These are phyloP conservation scores for Xylaria sp. DNA, from an alignment of 2,329 filamentous ascomycete species.

Conservation along the genomic window DNA sequence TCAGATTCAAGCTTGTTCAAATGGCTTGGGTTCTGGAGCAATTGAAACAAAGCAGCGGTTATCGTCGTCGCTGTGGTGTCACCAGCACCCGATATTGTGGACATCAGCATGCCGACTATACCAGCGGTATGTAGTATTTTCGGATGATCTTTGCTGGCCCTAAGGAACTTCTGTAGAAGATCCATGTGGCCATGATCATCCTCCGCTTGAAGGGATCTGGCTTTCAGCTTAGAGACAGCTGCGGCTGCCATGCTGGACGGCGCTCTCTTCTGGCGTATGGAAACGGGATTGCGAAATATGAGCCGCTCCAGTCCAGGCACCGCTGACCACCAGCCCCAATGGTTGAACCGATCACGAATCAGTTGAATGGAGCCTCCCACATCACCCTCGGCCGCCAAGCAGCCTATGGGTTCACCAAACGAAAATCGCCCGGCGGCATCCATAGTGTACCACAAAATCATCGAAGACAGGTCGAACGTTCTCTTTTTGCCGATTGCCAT, in stretches of 20 bases:
- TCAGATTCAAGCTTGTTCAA: slow-evolving; percentile 54
- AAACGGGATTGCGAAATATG: slow-evolving; percentile 41
- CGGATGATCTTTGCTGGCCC: slow-evolving; percentile 39
- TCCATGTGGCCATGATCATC: not conserved
- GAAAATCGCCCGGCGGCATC: slow-evolving; percentile 42
- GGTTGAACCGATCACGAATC: slow-evolving; percentile 41
- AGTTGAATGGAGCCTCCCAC: slow-evolving; percentile 40
- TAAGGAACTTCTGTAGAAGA: slow-evolving; percentile 33
- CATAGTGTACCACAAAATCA: slow-evolving; percentile 41
- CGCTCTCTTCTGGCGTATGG: slow-evolving; percentile 27
- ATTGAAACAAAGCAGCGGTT: slow-evolving; percentile 27
- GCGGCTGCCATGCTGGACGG: slow-evolving; percentile 38
- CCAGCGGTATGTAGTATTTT: slow-evolving; percentile 37
- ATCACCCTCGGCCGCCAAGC: slow-evolving; percentile 38
- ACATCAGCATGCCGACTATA: slow-evolving; percentile 41
- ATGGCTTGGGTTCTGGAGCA: slow-evolving; percentile 62
- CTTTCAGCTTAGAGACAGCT: slow-evolving; percentile 11
- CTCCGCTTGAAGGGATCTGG: not conserved
- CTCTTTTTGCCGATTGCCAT: slow-evolving; percentile 29
- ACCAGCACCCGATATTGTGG: slow-evolving; percentile 43
- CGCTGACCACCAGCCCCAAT: slow-evolving; percentile 44
- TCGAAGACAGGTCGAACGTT: slow-evolving; percentile 38
- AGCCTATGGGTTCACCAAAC: slow-evolving; percentile 41
- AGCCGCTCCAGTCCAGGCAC: slow-evolving; percentile 41
- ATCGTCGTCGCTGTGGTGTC: slow-evolving; percentile 42